Conservation (phyloP, 1,139 yeast species). For the Diutina neorugosa region DNA sequence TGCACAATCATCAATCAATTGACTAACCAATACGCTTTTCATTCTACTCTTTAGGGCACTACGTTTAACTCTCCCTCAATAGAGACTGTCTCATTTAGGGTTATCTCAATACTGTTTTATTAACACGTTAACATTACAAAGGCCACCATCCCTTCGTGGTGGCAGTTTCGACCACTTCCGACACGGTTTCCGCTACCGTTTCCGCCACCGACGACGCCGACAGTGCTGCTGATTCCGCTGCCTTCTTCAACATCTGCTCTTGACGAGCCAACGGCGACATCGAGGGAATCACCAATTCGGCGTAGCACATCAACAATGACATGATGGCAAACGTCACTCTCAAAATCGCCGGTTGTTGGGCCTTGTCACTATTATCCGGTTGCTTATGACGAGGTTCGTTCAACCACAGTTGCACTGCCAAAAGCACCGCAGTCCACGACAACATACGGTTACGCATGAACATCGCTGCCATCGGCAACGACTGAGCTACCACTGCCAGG, state of each 20-base stretch:
- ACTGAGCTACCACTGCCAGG: slow-evolving; percentile 37
- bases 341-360: slow-evolving; percentile 32
- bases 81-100: no score
- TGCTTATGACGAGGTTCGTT: slow-evolving; percentile 15
- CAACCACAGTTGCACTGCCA: slow-evolving; percentile 27
- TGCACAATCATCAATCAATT: no score
- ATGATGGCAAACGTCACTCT: slow-evolving; percentile 34
- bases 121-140: not conserved
- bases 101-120: no score
- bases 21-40: no score
- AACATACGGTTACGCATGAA: slow-evolving; percentile 21
- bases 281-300: slow-evolving; percentile 32
- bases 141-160: slow-evolving; percentile 3
- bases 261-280: not conserved
- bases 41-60: no score
- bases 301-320: slow-evolving; percentile 39
- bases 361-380: slow-evolving; percentile 7
- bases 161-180: not conserved
- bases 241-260: not conserved
- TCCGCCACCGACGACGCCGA: not conserved
- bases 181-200: not conserved
- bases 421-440: slow-evolving; percentile 18
- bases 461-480: slow-evolving; percentile 64
- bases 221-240: not conserved
- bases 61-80: no score